Evolutionary conservation across 176 grass and related monocot species (phyloP), one percentile per base, ranked within the genome.

Genomic region (Thinopyrum elongatum): DNA sequence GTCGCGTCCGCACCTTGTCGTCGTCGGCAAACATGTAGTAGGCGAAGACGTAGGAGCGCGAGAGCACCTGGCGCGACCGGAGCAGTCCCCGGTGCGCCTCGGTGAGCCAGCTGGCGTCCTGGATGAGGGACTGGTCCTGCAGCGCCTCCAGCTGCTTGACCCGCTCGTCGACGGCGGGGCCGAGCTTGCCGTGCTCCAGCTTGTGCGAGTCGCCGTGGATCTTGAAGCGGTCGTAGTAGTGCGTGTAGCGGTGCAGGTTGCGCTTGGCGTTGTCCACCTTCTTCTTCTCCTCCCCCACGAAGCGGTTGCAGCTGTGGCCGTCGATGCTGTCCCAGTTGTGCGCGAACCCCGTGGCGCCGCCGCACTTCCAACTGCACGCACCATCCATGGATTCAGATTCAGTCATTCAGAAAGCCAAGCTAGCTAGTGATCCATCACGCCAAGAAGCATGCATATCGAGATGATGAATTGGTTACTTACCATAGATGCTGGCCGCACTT

Each of bases 11-110:
- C 47, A 77, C 70, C 14, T 42, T 71, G 78, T 44, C 67, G 29
- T 81, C 76, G 59, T 65, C 60, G 29, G 77, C 92, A 75, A 94
- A 94, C 80, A 94, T 91, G 80, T 77, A 89, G 84, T 80, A 94
- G 44, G 92, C 86, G 28, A 94, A 91, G 19, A 65, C 86, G 80
- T 94, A 89, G 6, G 89, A 91, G 17, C 34, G 66, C 61, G 26
- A 49, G 22, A 94, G 82, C 53, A 81, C 68, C 67, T 82, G 74
- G 22, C 86, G 77, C 21, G 89, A 89, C 17, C 6, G 7, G 26
- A 89, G 49, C 38, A 91, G 89, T 28, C 6, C 77, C 15, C 69
- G 8, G 47, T 86, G 61, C 41, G 79, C 84, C 2, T 29, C 33
- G 19, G 25, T 11, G n/a, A 90, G 15, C 88, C 88, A 88, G 9